phyloP scores from a whole-genome alignment of 352 stramenopile species.

The Phytophthora palmivora region DNA sequence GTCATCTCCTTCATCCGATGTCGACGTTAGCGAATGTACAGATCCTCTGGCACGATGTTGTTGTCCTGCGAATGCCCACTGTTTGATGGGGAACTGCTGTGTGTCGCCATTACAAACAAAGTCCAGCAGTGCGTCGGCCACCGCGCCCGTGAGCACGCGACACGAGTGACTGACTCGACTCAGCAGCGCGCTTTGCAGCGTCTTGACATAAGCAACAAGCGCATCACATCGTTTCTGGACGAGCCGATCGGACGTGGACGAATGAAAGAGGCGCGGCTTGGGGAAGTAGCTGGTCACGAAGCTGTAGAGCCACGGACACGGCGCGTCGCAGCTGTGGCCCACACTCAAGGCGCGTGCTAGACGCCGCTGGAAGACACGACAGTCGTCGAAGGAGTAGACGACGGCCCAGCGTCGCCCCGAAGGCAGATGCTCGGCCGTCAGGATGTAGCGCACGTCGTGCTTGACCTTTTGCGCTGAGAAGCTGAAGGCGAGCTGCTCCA shows the following conservation, averaged over 20 bases:
- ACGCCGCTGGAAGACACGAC: constrained; percentile 20
- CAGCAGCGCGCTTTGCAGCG: constrained; percentile 36
- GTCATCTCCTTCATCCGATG: constrained; percentile 30
- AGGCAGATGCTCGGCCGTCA: constrained; percentile 28
- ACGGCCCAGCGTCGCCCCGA: constrained; percentile 33
- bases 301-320: constrained; percentile 38
- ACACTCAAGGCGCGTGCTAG: constrained; percentile 20
- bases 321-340: constrained; percentile 31
- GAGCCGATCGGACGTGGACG: constrained; percentile 24
- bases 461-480: constrained; percentile 24
- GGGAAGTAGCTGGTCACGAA: constrained; percentile 48
- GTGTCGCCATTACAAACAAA: constrained; percentile 32
- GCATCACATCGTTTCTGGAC: constrained; percentile 34
- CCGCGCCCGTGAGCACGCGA: constrained; percentile 19
- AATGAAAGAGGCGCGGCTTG: constrained; percentile 32
- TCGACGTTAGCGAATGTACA: constrained; percentile 28
- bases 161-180: constrained; percentile 41
- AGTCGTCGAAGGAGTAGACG: constrained; percentile 37
- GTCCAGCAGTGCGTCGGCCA: constrained; percentile 30
- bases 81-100: constrained; percentile 31
- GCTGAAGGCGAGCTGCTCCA: constrained; percentile 32
- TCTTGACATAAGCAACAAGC: constrained; percentile 40
- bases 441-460: constrained; percentile 29
- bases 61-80: constrained; percentile 36
- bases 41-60: constrained; percentile 22